Conservation (phyloP, 768 basidiomycete species). For the Flagelloscypha sp. region DNA sequence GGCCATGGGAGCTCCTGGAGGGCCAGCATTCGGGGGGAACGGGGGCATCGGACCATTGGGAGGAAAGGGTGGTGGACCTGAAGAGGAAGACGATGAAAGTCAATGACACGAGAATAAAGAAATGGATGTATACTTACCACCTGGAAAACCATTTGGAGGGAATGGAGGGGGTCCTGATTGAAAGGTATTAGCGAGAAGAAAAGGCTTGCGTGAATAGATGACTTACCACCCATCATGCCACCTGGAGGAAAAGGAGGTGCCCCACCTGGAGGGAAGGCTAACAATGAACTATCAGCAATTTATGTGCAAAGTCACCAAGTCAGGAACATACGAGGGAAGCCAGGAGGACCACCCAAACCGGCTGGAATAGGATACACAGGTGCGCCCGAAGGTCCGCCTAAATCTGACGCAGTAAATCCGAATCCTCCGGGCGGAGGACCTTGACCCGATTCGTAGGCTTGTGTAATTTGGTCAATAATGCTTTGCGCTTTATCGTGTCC, state of each 20-base stretch:
- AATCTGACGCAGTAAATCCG: slow-evolving; percentile 77
- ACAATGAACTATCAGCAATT: too few species aligned
- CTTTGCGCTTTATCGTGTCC: slow-evolving; percentile 96
- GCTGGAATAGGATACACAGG: slow-evolving; percentile 22
- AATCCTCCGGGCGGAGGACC: slow-evolving; percentile 86
- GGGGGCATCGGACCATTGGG: slow-evolving; percentile 29
- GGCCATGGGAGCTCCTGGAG: slow-evolving; percentile 32
- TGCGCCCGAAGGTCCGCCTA: slow-evolving; percentile 47
- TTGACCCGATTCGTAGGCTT: slow-evolving; percentile 80
- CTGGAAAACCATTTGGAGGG: slow-evolving; percentile 30
- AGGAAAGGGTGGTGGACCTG: slow-evolving; percentile 46
- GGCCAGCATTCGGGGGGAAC: slow-evolving; percentile 24
- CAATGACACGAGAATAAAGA: background rate
- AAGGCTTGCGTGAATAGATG: too few species aligned
- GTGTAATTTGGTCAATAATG: slow-evolving; percentile 97
- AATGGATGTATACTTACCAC: slow-evolving; percentile 1
- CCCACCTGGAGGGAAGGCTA: slow-evolving; percentile 63
- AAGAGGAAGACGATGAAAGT: background rate
- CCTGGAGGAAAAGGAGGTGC: slow-evolving; percentile 70
- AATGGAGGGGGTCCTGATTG: slow-evolving; percentile 35
- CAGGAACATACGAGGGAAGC: too few species aligned
- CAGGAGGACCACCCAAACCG: slow-evolving; percentile 36
- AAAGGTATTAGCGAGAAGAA: slow-evolving; percentile 8
- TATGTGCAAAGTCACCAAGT: too few species aligned
- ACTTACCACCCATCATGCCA: slow-evolving; percentile 40